Percentiles rank a stretch among this genome's conserved stretches.
phyloP scores from a whole-genome alignment of 139 green algal genomes.

The Eudorina sp. region DNA sequence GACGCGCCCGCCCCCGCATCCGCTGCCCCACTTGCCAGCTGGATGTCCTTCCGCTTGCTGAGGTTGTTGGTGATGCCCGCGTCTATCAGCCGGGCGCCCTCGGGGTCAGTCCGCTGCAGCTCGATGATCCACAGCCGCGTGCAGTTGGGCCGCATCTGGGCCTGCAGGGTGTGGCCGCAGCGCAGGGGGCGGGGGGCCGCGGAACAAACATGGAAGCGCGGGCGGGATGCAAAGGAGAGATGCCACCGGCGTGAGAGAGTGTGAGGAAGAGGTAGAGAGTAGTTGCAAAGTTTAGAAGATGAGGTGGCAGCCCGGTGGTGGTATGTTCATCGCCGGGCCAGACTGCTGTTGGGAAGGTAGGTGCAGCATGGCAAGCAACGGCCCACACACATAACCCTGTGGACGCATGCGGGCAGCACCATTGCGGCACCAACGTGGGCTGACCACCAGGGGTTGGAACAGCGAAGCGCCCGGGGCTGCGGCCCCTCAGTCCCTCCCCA shows the following conservation, averaged over 20 bases:
- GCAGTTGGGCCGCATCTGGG: constrained; percentile 46
- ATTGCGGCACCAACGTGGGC: too few relatives aligned
- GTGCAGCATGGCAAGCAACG: too few relatives aligned
- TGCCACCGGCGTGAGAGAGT: background rate
- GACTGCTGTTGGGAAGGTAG: too few relatives aligned
- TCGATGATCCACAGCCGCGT: constrained; percentile 56
- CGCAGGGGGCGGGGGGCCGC: background rate
- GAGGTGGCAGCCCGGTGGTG: too few relatives aligned
- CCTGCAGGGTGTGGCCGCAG: background rate
- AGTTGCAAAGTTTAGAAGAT: too few relatives aligned
- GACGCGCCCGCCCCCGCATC: background rate
- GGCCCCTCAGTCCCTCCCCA: background rate
- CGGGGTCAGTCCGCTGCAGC: constrained; percentile 5
- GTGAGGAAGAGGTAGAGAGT: too few relatives aligned
- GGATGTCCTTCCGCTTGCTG: constrained; percentile 29
- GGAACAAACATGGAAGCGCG: background rate
- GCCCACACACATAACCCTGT: too few relatives aligned
- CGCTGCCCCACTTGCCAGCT: background rate
- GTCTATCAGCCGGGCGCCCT: constrained; percentile 47
- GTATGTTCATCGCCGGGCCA: too few relatives aligned
- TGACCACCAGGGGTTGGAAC: background rate
- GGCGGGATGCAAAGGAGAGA: background rate
- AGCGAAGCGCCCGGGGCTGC: background rate
- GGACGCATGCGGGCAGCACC: too few relatives aligned
- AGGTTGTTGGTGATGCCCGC: constrained; percentile 66